Conservation (phyloP, 148 eudicot species). For the Cornus suecica region DNA sequence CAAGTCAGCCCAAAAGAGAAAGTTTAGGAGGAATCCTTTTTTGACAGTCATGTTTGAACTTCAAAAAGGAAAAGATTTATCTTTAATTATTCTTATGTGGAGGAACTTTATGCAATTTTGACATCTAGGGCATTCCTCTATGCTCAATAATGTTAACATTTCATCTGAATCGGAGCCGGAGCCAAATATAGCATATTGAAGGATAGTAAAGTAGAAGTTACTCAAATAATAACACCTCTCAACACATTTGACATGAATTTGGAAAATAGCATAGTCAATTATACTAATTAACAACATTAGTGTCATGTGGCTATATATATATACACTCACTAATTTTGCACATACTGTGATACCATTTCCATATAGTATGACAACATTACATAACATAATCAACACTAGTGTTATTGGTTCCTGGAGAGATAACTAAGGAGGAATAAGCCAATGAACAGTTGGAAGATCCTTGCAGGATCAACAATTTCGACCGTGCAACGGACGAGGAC, state of each 20-base stretch:
- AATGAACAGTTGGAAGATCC: constrained; percentile 62
- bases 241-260: not conserved
- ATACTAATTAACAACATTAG: not conserved
- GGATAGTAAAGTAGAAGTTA: no score
- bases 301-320: constrained; percentile 3
- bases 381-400: not conserved
- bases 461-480: constrained; percentile 46
- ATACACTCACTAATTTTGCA: not conserved
- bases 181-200: no score
- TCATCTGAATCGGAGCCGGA: no score
- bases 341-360: not conserved
- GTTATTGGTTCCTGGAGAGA: constrained; percentile 24
- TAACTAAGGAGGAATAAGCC: constrained; percentile 55
- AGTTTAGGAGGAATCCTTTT: no score
- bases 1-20: no score
- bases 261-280: not conserved
- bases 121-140: no score
- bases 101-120: no score
- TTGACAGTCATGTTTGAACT: no score
- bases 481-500: constrained; percentile 46
- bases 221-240: not conserved
- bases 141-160: no score
- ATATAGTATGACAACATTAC: not conserved
- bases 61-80: no score
- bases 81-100: no score